Evolutionary conservation across 2,329 filamentous ascomycete species (phyloP).

Genomic region (Lomentospora prolificans): DNA sequence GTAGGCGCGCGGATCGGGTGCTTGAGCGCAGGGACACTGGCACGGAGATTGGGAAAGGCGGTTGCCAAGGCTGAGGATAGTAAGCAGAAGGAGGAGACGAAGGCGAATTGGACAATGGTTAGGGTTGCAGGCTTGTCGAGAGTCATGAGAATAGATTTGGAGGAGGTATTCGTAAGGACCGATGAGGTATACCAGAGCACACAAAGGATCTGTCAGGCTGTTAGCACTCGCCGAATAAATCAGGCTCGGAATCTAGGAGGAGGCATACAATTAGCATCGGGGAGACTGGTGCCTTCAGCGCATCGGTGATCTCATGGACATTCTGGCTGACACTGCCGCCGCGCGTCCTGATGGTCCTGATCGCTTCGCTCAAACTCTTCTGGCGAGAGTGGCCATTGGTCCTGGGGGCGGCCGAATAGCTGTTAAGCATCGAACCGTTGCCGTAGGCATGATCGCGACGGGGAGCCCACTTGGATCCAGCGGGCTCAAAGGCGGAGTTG

Average conservation of each 20-base stretch:
- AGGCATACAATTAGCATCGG: constrained; percentile 68
- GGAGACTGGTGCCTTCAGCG: constrained; percentile 81
- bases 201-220: constrained; percentile 58
- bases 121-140: constrained; percentile 86
- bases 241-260: neutral
- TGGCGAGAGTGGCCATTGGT: constrained; percentile 37
- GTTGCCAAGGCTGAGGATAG: constrained; percentile 67
- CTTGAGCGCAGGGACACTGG: constrained; percentile 66
- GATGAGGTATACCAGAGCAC: constrained; percentile 91
- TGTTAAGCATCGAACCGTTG: neutral
- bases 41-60: constrained; percentile 60
- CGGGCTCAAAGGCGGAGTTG: neutral
- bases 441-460: neutral
- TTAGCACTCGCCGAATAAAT: neutral
- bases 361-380: constrained; percentile 84
- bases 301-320: constrained; percentile 85
- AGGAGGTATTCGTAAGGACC: constrained; percentile 92
- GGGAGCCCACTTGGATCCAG: neutral
- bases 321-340: constrained; percentile 85
- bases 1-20: constrained; percentile 76
- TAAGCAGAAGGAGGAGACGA: constrained; percentile 83
- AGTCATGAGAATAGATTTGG: constrained; percentile 89
- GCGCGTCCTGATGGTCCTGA: constrained; percentile 69
- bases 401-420: neutral
- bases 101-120: constrained; percentile 86